Evolutionary conservation across 768 basidiomycete species (phyloP), one percentile per base, ranked within the genome.

Genomic region (Podaxis sp.): DNA sequence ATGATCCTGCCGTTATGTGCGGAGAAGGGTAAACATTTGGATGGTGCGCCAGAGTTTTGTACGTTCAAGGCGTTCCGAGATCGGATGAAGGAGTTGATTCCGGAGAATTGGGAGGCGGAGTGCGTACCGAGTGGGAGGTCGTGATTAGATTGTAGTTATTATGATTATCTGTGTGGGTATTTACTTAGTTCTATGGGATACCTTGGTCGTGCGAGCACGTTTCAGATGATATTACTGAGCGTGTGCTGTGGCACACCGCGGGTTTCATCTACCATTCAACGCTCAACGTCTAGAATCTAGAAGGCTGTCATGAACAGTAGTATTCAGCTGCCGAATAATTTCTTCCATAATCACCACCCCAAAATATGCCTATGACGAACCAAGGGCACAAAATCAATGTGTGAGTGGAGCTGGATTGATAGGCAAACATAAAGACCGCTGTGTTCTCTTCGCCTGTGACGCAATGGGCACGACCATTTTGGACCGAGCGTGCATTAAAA

Each of bases 21-120:
- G 1, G 82, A 80, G 5, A 77, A 82, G 51, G 88, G 88, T 4
- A 82, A 89, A 59, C 91, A 93, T 68, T 74, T 90, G 6, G 76
- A 83, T 2, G 89, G 88, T 2, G 80, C 78, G 11, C 91, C 90
- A 0, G 90, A 91, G 69, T 86, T 92, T 67, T 92, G 91, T 73
- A 86, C 86, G 4, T 75, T 92, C 40, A 71, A 77, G 12, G 87
- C 86, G 22, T 92, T 92, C 75, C 75, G 77, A 40, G 79, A 80
- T 49, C 80, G 87, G 17, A 84, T 90, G 12, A 77, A 77, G 66
- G 85, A 88, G 67, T 77, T 92, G 2, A 88, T 87, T 4, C 89
- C 90, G 11, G 68, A 68, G 3, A 79, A 92, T 64, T 92, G 88
- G 84, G 84, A 80, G 51, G 72, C 73, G 4, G 91, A 91, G 70